Conservation (phyloP, 1,284 basidiomycete genomes). For the Austroboletus novae-zelandiae region DNA sequence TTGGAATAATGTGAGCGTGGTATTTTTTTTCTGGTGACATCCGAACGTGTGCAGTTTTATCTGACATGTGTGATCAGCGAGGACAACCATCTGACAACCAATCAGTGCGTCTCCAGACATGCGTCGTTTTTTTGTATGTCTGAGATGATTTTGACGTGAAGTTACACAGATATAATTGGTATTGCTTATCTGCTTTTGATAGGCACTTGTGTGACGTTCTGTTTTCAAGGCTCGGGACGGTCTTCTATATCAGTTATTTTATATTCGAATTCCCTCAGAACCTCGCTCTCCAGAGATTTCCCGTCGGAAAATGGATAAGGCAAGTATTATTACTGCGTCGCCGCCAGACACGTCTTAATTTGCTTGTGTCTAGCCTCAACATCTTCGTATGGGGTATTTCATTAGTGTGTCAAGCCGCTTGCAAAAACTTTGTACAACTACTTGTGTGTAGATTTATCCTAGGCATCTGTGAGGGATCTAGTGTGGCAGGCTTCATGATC, state of each 20-base stretch:
- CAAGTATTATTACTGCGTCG: conserved; percentile 15
- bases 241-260: conserved; percentile 68
- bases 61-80: conserved; percentile 35
- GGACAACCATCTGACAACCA: conserved; percentile 50
- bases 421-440: conserved; percentile 67
- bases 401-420: conserved; percentile 65
- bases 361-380: conserved; percentile 47
- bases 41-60: neutral
- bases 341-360: neutral
- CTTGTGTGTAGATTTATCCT: conserved; percentile 65
- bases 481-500: conserved; percentile 77
- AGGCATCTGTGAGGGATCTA: conserved; percentile 76
- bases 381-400: conserved; percentile 68
- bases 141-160: neutral
- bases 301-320: conserved; percentile 82
- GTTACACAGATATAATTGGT: conserved; percentile 46
- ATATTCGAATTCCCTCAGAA: conserved; percentile 71
- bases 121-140: too few species aligned
- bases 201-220: neutral
- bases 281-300: conserved; percentile 67
- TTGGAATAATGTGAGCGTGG: conserved; percentile 54
- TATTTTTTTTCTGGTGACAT: neutral
- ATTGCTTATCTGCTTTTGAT: neutral
- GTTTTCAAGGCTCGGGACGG: conserved; percentile 57
- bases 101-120: conserved; percentile 42